phyloP scores from a whole-genome alignment of 352 stramenopile species.

The Pythium folliculosum region DNA sequence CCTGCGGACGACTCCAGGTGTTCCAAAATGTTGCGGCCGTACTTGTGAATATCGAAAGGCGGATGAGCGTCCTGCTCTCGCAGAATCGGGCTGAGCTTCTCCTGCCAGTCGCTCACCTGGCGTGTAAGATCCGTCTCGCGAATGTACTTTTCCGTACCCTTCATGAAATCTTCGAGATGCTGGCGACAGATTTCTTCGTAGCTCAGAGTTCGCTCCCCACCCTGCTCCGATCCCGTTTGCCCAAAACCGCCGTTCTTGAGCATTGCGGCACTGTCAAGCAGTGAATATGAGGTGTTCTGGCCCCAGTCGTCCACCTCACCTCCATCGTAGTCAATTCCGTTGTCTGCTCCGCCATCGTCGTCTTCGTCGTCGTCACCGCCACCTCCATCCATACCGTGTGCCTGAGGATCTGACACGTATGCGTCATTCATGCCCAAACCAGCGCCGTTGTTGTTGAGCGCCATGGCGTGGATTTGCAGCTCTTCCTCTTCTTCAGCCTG shows the following conservation, averaged over 20 bases:
- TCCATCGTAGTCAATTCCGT: constrained; percentile 40
- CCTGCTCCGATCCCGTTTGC: background rate
- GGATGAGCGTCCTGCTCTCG: constrained; percentile 69
- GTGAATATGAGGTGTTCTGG: constrained; percentile 24
- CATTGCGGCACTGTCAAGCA: constrained; percentile 16
- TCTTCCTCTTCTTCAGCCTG: constrained; percentile 70
- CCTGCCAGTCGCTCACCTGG: constrained; percentile 76
- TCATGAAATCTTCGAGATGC: constrained; percentile 81
- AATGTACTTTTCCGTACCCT: constrained; percentile 77
- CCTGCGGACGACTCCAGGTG: constrained; percentile 44
- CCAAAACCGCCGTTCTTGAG: constrained; percentile 28
- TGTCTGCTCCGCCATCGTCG: constrained; percentile 32
- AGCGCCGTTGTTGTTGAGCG: constrained; percentile 10
- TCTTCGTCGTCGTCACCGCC: constrained; percentile 35
- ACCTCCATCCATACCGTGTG: constrained; percentile 25
- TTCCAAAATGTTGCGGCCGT: constrained; percentile 58
- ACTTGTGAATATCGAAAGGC: constrained; percentile 78
- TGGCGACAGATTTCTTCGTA: constrained; percentile 80
- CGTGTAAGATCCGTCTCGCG: constrained; percentile 71
- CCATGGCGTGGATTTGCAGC: constrained; percentile 51
- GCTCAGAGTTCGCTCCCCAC: constrained; percentile 36
- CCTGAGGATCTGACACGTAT: constrained; percentile 3
- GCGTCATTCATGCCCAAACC: constrained; percentile 45
- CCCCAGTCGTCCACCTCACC: constrained; percentile 38
- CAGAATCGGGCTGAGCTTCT: constrained; percentile 69